Percentiles rank a stretch among this genome's conserved stretches.
Evolutionary conservation across 2,329 filamentous ascomycete species (phyloP).

Genomic region (Fusarium devonianum): DNA sequence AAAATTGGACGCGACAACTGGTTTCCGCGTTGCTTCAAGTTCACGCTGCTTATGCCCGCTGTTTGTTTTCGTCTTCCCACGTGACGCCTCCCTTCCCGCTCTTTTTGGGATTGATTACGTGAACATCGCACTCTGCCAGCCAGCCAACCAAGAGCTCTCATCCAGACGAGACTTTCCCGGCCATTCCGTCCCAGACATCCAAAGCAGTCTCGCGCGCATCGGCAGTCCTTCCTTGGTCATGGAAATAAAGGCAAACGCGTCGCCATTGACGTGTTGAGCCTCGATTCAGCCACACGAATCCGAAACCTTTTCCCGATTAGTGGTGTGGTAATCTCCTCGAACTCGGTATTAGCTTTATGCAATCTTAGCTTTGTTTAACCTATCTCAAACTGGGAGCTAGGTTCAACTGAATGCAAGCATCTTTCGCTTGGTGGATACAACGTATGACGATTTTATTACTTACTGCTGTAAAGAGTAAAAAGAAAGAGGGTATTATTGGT

Average conservation of each 20-base stretch:
- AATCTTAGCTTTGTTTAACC: background rate
- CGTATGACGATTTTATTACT: no score
- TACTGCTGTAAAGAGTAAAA: no score
- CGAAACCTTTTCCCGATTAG: slow-evolving; percentile 2
- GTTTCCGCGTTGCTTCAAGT: slow-evolving; percentile 3
- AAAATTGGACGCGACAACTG: slow-evolving; percentile 4
- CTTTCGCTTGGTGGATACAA: no score
- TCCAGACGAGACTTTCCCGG: slow-evolving; percentile 9
- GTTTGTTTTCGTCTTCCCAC: slow-evolving; percentile 4
- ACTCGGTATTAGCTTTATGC: background rate
- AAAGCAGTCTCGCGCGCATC: background rate
- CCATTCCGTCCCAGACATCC: slow-evolving; percentile 20
- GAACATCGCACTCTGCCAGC: background rate
- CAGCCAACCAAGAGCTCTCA: background rate
- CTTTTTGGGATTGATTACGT: slow-evolving; percentile 9
- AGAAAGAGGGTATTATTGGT: no score
- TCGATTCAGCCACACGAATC: slow-evolving; percentile 20
- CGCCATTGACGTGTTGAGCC: slow-evolving; percentile 18
- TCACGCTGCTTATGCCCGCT: background rate
- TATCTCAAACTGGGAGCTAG: background rate
- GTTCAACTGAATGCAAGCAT: no score
- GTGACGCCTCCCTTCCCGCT: slow-evolving; percentile 7
- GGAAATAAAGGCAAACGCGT: slow-evolving; percentile 7
- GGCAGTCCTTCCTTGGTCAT: background rate
- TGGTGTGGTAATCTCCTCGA: slow-evolving; percentile 4